Conservation (phyloP, 805 yeast species). For the Spathaspora hagerdaliae region DNA sequence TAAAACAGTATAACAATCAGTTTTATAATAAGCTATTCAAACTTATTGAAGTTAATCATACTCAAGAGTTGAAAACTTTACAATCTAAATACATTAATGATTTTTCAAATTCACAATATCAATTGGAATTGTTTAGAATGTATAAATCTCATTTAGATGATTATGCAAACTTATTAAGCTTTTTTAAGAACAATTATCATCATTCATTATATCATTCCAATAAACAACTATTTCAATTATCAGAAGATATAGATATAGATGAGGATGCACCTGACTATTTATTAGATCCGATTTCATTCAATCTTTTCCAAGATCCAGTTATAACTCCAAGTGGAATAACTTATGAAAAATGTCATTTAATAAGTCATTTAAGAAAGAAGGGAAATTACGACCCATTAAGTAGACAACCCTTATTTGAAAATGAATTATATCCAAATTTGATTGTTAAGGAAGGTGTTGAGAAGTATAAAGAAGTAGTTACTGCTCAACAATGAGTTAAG, state of each 20-base stretch:
- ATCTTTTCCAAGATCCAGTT: slow-evolving; percentile 39
- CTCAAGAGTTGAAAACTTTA: slow-evolving; percentile 7
- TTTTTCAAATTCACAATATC: slow-evolving; percentile 13
- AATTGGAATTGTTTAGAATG: slow-evolving; percentile 12
- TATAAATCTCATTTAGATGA: slow-evolving; percentile 18
- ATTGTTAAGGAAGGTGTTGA: slow-evolving; percentile 36
- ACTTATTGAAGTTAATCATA: slow-evolving; percentile 19
- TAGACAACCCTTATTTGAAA: slow-evolving; percentile 25
- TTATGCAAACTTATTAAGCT: slow-evolving; percentile 15
- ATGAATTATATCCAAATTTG: slow-evolving; percentile 38
- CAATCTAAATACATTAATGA: slow-evolving; percentile 8
- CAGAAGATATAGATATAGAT: slow-evolving; percentile 27
- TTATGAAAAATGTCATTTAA: slow-evolving; percentile 37
- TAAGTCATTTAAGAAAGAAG: slow-evolving; percentile 29
- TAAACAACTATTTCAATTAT: background rate
- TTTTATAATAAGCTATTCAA: slow-evolving; percentile 20
- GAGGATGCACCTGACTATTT: slow-evolving; percentile 34
- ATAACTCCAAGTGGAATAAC: slow-evolving; percentile 42
- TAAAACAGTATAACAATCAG: slow-evolving; percentile 17
- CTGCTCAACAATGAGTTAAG: no score
- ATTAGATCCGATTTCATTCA: slow-evolving; percentile 41
- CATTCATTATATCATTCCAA: slow-evolving; percentile 18
- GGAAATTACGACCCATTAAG: slow-evolving; percentile 40
- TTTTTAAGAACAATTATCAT: slow-evolving; percentile 20
- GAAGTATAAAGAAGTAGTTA: slow-evolving; percentile 11